Conservation (phyloP, 257 asterid species). For the Nicotiana tabacum region DNA sequence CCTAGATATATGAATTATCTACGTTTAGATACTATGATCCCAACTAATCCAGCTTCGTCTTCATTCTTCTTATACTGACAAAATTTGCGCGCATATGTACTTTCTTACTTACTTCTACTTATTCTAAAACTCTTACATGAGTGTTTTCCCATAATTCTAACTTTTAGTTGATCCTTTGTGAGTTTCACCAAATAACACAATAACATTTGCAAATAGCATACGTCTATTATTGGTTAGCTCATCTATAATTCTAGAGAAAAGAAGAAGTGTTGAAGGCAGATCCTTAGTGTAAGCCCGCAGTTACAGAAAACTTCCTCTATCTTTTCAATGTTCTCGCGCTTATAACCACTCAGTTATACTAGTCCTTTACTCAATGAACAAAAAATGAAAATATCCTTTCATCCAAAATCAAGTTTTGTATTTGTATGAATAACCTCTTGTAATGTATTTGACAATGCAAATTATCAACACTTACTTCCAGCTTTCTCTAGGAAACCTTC, state of each 20-base stretch:
- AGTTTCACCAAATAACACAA: not conserved
- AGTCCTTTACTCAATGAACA: not conserved
- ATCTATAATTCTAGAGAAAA: not conserved
- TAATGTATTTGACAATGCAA: not conserved
- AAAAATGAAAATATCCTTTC: not conserved
- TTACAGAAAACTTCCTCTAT: not conserved
- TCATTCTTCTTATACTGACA: not conserved
- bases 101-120: not conserved
- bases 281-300: not conserved
- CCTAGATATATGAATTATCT: not conserved
- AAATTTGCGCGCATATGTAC: not conserved
- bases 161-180: not conserved
- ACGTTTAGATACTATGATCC: not conserved
- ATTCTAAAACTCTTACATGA: not conserved
- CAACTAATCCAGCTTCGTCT: not conserved
- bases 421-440: not conserved
- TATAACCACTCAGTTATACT: not conserved
- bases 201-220: not conserved
- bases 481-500: not conserved
- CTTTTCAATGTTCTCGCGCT: not conserved
- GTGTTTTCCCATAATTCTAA: not conserved
- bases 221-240: not conserved
- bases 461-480: not conserved
- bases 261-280: not conserved
- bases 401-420: not conserved